Base-by-base conservation (phyloP, 768 basidiomycete genomes). In the Kwoniella mangroviensis region DNA sequence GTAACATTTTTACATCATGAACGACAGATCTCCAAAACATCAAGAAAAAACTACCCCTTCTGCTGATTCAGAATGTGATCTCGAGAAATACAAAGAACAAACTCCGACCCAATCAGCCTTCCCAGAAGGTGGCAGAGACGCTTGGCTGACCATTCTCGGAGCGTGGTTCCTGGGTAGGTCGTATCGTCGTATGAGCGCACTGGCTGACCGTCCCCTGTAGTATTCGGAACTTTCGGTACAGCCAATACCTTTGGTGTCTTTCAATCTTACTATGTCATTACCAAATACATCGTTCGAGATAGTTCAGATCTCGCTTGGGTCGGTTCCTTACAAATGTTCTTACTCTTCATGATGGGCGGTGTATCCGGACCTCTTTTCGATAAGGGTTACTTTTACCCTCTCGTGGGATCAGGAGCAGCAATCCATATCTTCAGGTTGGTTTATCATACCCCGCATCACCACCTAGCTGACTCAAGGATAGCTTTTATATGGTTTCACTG, bases 241-340 rank as follows among this genome's bases (percentile, higher is more conserved):
- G 65, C 82, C 62, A 83, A 84, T 59, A 73, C 74, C 0, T 84
- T 74, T 42, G 84, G 84, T 34, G 82, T 80, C 6, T 84, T 80
- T 72, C 79, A 82, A 65, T 80, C 81, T 10, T 83, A 80, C 69
- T 84, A 84, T 68, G 45, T 67, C 7, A 56, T 67, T 2, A 69
- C 63, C 13, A 77, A 76, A 4, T 75, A 83, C 17, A 75, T 73
- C 9, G 70, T 73, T 12, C 73, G 80, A 67, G 63, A 72, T 0
- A 62, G 79, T 9, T 74, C 77, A 4, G 67, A 75, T 4, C 66
- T 82, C 70, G 70, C 77, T 21, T 83, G 84, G 84, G 81, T 84
- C 64, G 82, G 82, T 2, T 67, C 65, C 28, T 52, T 77, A 12
- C 79, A 83, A 59, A 62, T 83, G 22, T 79, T 80, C 71, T 52